Base-by-base conservation (phyloP, 805 yeast genomes). In the Zygosaccharomyces kombuchaensis region DNA sequence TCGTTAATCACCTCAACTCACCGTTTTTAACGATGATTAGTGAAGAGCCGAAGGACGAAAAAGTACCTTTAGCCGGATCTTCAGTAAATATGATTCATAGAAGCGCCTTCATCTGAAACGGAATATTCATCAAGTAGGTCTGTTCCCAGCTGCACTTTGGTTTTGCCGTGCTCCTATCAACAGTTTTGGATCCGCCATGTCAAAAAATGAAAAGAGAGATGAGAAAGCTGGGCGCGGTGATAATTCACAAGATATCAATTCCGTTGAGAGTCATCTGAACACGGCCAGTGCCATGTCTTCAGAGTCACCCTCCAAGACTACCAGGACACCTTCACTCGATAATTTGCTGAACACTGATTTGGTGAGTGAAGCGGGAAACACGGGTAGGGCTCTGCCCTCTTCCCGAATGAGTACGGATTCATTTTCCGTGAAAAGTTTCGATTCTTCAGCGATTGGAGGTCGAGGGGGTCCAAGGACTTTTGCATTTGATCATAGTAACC, bases 291-390 rank as follows among this genome's bases (percentile, higher is more conserved):
- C 37, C 23, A 31, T 26, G 9, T 14, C 36, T 7, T 30, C 48
- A 2, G 48, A 32, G 12, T 44, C 46, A 16, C 43, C 48, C 7
- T 31, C 44, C 19, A 48, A 48, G 25, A 34, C 22, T 12, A 43
- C 45, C 6, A 36, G 39, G 35, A 48, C 48, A n/a, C 47, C 53
- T 6, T 49, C 50, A 13, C 22, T 50, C 8, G 60, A 48, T n/a
- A 60, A 54, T 27, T 60, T 62, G 14, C 48, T 68, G 25, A 68
- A 68, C 45, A 70, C 66, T 44, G 72, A 68, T 48, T 45, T 68
- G 25, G 56, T 56, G 7, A 65, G 68, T 40, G 45, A 50, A 13
- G 44, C 59, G 7, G 62, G 57, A 13, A 38, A 47, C 26, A 45
- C 49, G 34, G 45, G 52, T 45, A 36, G 46, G n/a, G 47, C 39